Percentiles rank a stretch among this genome's conserved stretches.
Conservation (phyloP, 2,329 filamentous ascomycete species). For the Tricladium varicosporioides region DNA sequence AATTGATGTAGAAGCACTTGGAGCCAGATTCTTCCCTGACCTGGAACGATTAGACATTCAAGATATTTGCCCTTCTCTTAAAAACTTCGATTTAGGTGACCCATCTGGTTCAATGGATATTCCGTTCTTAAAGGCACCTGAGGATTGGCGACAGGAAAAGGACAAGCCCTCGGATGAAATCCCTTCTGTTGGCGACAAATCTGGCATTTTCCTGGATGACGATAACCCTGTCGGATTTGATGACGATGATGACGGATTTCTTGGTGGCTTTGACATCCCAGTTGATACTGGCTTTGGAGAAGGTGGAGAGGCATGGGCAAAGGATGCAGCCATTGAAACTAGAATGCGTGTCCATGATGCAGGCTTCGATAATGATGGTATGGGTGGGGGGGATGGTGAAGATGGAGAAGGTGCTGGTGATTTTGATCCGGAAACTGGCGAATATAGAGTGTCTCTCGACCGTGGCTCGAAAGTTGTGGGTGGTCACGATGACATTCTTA, state of each 20-base stretch:
- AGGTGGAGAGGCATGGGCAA: slow-evolving; percentile 93
- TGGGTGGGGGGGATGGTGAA: slow-evolving; percentile 49
- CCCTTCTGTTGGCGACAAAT: slow-evolving; percentile 60
- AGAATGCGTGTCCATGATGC: slow-evolving; percentile 78
- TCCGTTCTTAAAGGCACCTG: slow-evolving; percentile 84
- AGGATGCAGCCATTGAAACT: slow-evolving; percentile 81
- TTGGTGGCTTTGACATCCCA: slow-evolving; percentile 67
- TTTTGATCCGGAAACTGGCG: slow-evolving; percentile 65
- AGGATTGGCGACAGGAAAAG: slow-evolving; percentile 76
- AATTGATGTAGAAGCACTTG: slow-evolving; percentile 75
- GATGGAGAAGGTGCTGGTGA: slow-evolving; percentile 48
- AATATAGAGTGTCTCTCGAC: slow-evolving; percentile 78
- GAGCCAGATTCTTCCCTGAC: slow-evolving; percentile 81
- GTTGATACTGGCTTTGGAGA: slow-evolving; percentile 85
- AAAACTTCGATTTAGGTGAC: slow-evolving; percentile 88
- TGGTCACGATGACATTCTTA: slow-evolving; percentile 89
- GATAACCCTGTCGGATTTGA: slow-evolving; percentile 82
- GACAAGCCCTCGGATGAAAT: slow-evolving; percentile 47
- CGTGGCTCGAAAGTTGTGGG: slow-evolving; percentile 62
- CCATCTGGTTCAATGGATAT: slow-evolving; percentile 83
- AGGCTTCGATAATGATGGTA: slow-evolving; percentile 51
- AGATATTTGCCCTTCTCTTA: slow-evolving; percentile 92
- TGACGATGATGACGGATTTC: slow-evolving; percentile 67
- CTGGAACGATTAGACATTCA: slow-evolving; percentile 74
- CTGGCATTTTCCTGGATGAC: slow-evolving; percentile 81